Conservation (phyloP, 257 asterid genomes). For the Solanum peruvianum region DNA sequence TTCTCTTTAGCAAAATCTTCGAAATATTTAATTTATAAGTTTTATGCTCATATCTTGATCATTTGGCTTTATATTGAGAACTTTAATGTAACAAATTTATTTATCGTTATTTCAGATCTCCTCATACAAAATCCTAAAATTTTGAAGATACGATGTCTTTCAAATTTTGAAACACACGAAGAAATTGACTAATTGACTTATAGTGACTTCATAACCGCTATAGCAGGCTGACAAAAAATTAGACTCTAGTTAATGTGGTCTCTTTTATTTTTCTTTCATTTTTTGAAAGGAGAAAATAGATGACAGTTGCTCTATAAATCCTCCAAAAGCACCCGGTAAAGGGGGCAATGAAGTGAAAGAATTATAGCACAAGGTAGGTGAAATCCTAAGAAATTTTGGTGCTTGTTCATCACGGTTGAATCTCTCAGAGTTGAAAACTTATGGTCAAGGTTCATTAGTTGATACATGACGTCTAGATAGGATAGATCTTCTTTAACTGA, state of each 20-base stretch:
- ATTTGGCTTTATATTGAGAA: no score
- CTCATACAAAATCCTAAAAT: not conserved
- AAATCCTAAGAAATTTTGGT: not conserved
- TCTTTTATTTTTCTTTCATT: no score
- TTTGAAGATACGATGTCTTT: not conserved
- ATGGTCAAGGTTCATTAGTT: not conserved
- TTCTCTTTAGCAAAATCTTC: no score
- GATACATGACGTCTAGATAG: not conserved
- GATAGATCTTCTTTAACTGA: no score
- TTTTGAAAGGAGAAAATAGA: not conserved
- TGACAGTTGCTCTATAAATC: not conserved
- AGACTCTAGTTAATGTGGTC: no score
- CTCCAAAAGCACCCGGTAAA: not conserved
- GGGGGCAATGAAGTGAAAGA: not conserved
- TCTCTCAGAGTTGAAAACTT: not conserved
- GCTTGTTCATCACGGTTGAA: not conserved
- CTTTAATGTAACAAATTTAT: not conserved
- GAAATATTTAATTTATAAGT: no score
- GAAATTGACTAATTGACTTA: not conserved
- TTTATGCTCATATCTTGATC: not conserved
- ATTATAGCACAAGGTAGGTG: not conserved
- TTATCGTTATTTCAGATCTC: not conserved
- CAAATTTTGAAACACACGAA: not conserved
- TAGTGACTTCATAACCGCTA: not conserved
- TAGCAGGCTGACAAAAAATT: not conserved